A percentile compares a stretch with the other conserved stretches of the same genome.
Evolutionary conservation across 805 yeast genomes (phyloP).

Genomic region (Starmerella roubikii): DNA sequence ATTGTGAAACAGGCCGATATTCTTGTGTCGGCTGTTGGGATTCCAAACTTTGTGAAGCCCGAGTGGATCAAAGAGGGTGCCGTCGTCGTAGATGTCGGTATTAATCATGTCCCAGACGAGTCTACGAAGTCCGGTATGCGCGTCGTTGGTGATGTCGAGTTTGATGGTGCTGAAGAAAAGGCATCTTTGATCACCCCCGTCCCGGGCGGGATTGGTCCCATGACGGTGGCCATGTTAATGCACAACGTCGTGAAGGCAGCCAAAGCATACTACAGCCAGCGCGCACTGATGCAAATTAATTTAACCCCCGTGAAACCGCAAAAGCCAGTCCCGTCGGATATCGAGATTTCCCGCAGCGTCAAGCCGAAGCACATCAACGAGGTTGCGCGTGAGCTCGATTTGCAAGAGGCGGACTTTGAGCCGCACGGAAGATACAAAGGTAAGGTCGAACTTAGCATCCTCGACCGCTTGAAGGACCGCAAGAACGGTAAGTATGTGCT

Average conservation of each 20-base stretch:
- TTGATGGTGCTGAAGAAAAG: slow-evolving; percentile 43
- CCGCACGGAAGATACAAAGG: slow-evolving; percentile 86
- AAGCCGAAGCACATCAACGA: slow-evolving; percentile 67
- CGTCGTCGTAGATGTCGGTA: slow-evolving; percentile 91
- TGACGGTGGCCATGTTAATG: slow-evolving; percentile 95
- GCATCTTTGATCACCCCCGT: slow-evolving; percentile 82
- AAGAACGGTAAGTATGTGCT: slow-evolving; percentile 75
- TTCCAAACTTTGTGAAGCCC: slow-evolving; percentile 67
- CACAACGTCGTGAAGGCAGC: slow-evolving; percentile 78
- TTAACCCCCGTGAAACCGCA: slow-evolving; percentile 42
- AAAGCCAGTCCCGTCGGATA: slow-evolving; percentile 79
- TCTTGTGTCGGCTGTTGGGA: slow-evolving; percentile 88
- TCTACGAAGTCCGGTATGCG: slow-evolving; percentile 63
- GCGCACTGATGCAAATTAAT: slow-evolving; percentile 34
- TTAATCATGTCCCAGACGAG: slow-evolving; percentile 68
- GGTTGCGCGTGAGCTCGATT: slow-evolving; percentile 73
- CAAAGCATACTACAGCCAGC: slow-evolving; percentile 35
- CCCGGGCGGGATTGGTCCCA: slow-evolving; percentile 99
- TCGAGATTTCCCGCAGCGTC: slow-evolving; percentile 78
- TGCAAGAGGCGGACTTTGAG: slow-evolving; percentile 66
- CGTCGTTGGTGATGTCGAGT: slow-evolving; percentile 86
- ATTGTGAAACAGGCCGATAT: slow-evolving; percentile 63
- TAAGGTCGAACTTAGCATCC: slow-evolving; percentile 58
- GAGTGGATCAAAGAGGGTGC: slow-evolving; percentile 79
- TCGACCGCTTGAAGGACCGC: slow-evolving; percentile 49